Percentiles rank a stretch among this genome's conserved stretches.
These are phyloP conservation scores for Lichtheimia corymbifera DNA, from an alignment of 371 early-diverging fungal species.

Conservation along the genomic window DNA sequence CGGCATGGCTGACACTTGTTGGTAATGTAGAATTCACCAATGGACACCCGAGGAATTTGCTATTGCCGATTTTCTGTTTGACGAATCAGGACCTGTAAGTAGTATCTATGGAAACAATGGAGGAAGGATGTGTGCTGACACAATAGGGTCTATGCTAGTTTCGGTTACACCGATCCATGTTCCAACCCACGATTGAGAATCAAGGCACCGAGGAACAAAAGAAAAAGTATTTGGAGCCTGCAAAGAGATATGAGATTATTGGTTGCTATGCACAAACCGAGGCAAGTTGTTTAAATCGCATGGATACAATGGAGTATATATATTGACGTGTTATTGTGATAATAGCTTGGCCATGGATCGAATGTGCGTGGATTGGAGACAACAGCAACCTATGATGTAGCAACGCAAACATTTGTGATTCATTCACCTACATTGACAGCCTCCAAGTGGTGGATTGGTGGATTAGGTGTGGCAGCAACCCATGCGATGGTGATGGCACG, in stretches of 20 bases:
- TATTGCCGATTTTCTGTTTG: conserved; percentile 57
- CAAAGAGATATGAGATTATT: conserved; percentile 66
- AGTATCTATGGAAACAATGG: neutral
- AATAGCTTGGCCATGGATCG: conserved; percentile 71
- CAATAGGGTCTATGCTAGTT: conserved; percentile 23
- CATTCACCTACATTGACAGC: conserved; percentile 77
- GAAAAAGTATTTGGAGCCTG: conserved; percentile 60
- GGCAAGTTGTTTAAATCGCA: conserved; percentile 16
- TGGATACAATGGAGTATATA: too few species aligned
- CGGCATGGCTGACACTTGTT: neutral
- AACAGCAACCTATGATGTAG: conserved; percentile 75
- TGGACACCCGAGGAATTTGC: conserved; percentile 56
- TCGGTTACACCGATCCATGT: conserved; percentile 66
- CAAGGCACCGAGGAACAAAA: conserved; percentile 74
- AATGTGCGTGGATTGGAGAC: conserved; percentile 88
- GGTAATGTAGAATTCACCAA: conserved; percentile 35
- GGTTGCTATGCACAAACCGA: conserved; percentile 82
- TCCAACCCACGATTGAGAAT: conserved; percentile 68
- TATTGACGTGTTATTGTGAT: too few species aligned
- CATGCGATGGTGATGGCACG: conserved; percentile 83
- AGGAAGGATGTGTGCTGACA: neutral
- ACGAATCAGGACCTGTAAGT: conserved; percentile 59
- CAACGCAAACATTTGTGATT: conserved; percentile 72
- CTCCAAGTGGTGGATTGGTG: conserved; percentile 93
- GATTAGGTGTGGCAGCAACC: conserved; percentile 78